A percentile compares a stretch with the other conserved stretches of the same genome.
These are phyloP conservation scores for Tagetes erecta DNA, from an alignment of 129 eudicot species.

Conservation along the genomic window DNA sequence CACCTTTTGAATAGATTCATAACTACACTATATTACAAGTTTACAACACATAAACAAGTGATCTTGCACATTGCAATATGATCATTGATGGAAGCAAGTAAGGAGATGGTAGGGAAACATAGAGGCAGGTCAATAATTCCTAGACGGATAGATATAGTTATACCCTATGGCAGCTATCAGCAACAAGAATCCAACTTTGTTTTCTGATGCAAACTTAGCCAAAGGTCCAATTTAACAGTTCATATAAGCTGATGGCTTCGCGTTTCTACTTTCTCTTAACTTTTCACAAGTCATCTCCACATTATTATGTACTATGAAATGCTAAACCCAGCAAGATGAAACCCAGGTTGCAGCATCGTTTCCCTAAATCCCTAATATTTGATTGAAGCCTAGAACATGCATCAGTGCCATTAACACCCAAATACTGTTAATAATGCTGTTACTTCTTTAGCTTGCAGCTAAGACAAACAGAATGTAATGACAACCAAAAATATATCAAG, in stretches of 20 bases:
- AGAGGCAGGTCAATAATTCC: slow-evolving; percentile 15
- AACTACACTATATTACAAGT: too few species aligned
- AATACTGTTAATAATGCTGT: neutral
- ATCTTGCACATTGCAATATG: too few species aligned
- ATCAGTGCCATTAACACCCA: slow-evolving; percentile 4
- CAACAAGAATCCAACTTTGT: slow-evolving; percentile 5
- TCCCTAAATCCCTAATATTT: neutral
- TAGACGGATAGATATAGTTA: neutral
- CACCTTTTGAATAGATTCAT: neutral
- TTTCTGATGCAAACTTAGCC: slow-evolving; percentile 6
- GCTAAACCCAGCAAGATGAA: neutral
- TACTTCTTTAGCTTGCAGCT: neutral
- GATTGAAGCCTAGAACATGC: neutral
- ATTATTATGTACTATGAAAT: neutral
- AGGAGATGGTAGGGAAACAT: slow-evolving; percentile 1
- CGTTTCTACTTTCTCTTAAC: neutral
- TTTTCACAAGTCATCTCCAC: neutral
- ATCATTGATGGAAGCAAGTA: neutral
- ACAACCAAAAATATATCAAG: neutral
- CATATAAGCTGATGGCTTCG: neutral
- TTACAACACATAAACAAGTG: too few species aligned
- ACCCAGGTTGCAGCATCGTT: slow-evolving; percentile 5
- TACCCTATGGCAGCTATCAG: neutral
- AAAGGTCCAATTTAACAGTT: slow-evolving; percentile 9
- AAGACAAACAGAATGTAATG: neutral